phyloP scores from a whole-genome alignment of 805 yeast genomes.

The Ogataea henricii region DNA sequence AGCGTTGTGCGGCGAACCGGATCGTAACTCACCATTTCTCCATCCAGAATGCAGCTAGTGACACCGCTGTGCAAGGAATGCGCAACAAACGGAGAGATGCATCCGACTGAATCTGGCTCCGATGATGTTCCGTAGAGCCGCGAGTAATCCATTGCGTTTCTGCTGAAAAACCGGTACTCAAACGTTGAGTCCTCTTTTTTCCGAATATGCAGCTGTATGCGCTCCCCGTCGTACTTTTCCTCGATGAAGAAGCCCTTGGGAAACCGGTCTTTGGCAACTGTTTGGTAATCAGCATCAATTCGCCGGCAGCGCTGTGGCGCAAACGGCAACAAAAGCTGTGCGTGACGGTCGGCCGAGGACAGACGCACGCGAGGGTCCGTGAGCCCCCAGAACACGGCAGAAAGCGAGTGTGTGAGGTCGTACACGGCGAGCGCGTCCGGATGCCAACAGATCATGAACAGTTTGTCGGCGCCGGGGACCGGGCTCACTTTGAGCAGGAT shows the following conservation, averaged over 20 bases:
- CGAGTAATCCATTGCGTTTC: constrained; percentile 75
- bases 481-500: constrained; percentile 61
- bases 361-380: constrained; percentile 50
- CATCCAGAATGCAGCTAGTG: constrained; percentile 62
- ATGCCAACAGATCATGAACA: constrained; percentile 66
- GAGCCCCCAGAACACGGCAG: constrained; percentile 59
- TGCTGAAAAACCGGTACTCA: constrained; percentile 49
- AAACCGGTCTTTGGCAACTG: constrained; percentile 47
- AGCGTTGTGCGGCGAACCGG: constrained; percentile 52
- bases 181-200: constrained; percentile 33
- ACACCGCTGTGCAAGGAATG: constrained; percentile 33
- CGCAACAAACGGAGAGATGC: constrained; percentile 37
- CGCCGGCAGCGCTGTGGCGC: constrained; percentile 76
- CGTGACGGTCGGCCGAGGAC: constrained; percentile 39
- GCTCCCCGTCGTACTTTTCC: constrained; percentile 92
- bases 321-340: constrained; percentile 57
- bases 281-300: constrained; percentile 49
- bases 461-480: constrained; percentile 60
- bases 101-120: constrained; percentile 25
- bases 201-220: constrained; percentile 77
- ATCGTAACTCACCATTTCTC: constrained; percentile 93
- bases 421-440: constrained; percentile 71
- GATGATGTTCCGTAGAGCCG: constrained; percentile 57
- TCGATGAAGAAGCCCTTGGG: constrained; percentile 62
- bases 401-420: constrained; percentile 65